These are phyloP conservation scores for Infundibulicybe gibba DNA, from an alignment of 768 basidiomycete species.

Conservation along the genomic window DNA sequence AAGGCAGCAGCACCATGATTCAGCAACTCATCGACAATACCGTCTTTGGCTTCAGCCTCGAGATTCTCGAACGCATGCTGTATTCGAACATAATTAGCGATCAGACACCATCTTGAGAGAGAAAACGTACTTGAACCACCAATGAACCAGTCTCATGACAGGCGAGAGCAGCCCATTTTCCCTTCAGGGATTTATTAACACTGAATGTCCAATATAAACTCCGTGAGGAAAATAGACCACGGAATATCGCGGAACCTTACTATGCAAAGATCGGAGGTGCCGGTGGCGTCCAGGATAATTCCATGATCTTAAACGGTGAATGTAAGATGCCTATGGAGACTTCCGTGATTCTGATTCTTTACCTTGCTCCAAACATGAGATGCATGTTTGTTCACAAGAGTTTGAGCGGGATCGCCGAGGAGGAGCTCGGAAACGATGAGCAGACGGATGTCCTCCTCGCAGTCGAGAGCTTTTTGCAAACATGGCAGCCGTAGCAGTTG, in stretches of 20 bases:
- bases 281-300: slow-evolving; percentile 81
- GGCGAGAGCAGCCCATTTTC: slow-evolving; percentile 86
- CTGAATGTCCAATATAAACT: slow-evolving; percentile 28
- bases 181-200: slow-evolving; percentile 83
- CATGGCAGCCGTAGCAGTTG: slow-evolving; percentile 88
- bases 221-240: slow-evolving; percentile 4
- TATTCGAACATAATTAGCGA: not conserved
- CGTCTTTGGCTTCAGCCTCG: slow-evolving; percentile 79
- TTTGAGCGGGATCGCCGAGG: slow-evolving; percentile 80
- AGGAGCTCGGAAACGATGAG: slow-evolving; percentile 84
- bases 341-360: slow-evolving; percentile 3
- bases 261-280: slow-evolving; percentile 87
- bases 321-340: slow-evolving; percentile 6
- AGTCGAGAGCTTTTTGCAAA: slow-evolving; percentile 89
- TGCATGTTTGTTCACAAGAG: slow-evolving; percentile 86
- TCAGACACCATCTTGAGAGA: not conserved
- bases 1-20: slow-evolving; percentile 68
- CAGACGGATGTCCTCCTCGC: slow-evolving; percentile 82
- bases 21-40: slow-evolving; percentile 80
- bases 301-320: slow-evolving; percentile 67
- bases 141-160: slow-evolving; percentile 90
- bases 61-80: slow-evolving; percentile 86
- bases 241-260: slow-evolving; percentile 37
- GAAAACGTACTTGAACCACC: slow-evolving; percentile 69
- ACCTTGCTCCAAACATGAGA: slow-evolving; percentile 94